A percentile compares a stretch with the other conserved stretches of the same genome.
These are phyloP conservation scores for Serendipita vermifera DNA, from an alignment of 768 basidiomycete genomes.

Conservation along the genomic window DNA sequence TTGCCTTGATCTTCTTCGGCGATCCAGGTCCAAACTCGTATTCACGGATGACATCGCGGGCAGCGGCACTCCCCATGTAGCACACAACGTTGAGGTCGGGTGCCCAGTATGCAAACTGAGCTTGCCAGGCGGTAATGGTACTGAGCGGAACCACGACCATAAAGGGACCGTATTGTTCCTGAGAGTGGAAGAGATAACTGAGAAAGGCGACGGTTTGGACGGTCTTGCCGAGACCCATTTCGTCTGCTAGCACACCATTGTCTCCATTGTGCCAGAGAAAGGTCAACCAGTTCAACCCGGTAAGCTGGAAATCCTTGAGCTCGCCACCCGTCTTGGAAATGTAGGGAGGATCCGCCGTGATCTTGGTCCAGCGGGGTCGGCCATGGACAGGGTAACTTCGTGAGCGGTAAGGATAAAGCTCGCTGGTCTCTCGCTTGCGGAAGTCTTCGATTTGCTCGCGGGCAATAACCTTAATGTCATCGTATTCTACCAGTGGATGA, in stretches of 20 bases:
- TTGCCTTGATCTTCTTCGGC: constrained; percentile 62
- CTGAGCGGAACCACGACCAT: constrained; percentile 95
- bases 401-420: constrained; percentile 79
- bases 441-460: constrained; percentile 69
- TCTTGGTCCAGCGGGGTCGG: constrained; percentile 71
- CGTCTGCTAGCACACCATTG: constrained; percentile 95
- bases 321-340: constrained; percentile 62
- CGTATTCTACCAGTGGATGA: constrained; percentile 16
- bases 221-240: constrained; percentile 99
- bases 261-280: constrained; percentile 91
- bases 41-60: constrained; percentile 81
- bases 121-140: constrained; percentile 97
- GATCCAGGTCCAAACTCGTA: constrained; percentile 77
- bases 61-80: constrained; percentile 80
- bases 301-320: constrained; percentile 96
- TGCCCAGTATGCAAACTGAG: constrained; percentile 87
- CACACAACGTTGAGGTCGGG: constrained; percentile 95
- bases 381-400: constrained; percentile 45
- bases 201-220: constrained; percentile 95
- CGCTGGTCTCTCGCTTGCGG: constrained; percentile 59
- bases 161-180: constrained; percentile 92
- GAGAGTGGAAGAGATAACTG: constrained; percentile 85
- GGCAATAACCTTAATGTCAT: constrained; percentile 67
- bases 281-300: constrained; percentile 96
- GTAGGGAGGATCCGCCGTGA: constrained; percentile 80